These are phyloP conservation scores for Protomyces lactucae-debilis DNA, from an alignment of 1,139 yeast species.

Conservation along the genomic window DNA sequence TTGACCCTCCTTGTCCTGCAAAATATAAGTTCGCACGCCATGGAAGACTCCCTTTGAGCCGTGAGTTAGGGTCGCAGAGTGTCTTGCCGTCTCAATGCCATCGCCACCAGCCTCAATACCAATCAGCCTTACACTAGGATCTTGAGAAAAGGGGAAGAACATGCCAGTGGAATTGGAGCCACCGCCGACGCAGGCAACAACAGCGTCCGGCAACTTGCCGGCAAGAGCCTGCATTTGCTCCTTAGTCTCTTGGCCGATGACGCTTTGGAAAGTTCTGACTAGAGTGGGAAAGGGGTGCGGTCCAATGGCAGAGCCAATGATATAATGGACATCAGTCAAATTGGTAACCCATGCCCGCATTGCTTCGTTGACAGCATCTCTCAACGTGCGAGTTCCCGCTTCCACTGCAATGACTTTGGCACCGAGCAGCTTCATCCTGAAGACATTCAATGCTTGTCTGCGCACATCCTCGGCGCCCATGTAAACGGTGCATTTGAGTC, in stretches of 20 bases:
- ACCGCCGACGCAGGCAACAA: conserved; percentile 99
- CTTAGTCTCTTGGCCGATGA: conserved; percentile 91
- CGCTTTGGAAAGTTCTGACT: conserved; percentile 97
- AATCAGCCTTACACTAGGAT: conserved; percentile 64
- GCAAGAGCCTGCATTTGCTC: conserved; percentile 77
- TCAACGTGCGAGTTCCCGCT: conserved; percentile 89
- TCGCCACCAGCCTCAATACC: conserved; percentile 99
- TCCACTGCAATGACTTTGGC: conserved; percentile 91
- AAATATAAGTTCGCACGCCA: conserved; percentile 89
- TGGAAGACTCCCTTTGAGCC: conserved; percentile 98
- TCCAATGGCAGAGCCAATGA: conserved; percentile 97
- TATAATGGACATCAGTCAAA: conserved; percentile 78
- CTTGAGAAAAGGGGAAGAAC: conserved; percentile 89
- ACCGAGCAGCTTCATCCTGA: conserved; percentile 93
- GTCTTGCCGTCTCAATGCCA: conserved; percentile 78
- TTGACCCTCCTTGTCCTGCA: conserved; percentile 90
- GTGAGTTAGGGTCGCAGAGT: conserved; percentile 86
- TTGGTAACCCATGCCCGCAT: conserved; percentile 93
- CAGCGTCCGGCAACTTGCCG: conserved; percentile 83
- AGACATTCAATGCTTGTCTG: conserved; percentile 95
- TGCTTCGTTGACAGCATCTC: conserved; percentile 98
- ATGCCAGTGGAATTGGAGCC: conserved; percentile 96
- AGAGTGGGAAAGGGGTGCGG: conserved; percentile 98
- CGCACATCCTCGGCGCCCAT: conserved; percentile 99
- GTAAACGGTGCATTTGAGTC: conserved; percentile 87